phyloP scores from a whole-genome alignment of 305 asterid genomes.

The Rubia balearica region DNA sequence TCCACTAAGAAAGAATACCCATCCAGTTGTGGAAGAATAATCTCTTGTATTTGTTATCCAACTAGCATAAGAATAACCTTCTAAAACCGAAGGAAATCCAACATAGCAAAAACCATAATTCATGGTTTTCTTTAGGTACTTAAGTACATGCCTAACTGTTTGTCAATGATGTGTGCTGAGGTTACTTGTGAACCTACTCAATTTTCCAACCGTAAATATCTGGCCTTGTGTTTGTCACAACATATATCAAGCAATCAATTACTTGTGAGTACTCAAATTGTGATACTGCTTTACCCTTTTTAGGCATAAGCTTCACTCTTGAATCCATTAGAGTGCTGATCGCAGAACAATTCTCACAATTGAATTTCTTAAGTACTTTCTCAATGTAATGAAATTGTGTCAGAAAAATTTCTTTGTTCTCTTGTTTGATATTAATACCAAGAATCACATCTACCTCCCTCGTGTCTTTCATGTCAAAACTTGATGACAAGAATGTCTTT shows the following conservation, averaged over 20 bases:
- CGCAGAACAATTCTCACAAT: background rate
- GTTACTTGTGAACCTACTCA: background rate
- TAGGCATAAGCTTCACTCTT: background rate
- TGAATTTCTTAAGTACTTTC: background rate
- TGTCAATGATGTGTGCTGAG: background rate
- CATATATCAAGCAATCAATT: background rate
- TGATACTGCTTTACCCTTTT: background rate
- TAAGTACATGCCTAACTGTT: too few relatives aligned
- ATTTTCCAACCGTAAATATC: background rate
- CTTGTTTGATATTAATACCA: background rate
- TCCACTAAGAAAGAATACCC: too few relatives aligned
- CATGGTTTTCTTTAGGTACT: too few relatives aligned
- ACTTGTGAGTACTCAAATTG: background rate
- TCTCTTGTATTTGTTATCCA: too few relatives aligned
- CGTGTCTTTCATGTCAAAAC: too few relatives aligned
- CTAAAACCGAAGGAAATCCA: too few relatives aligned
- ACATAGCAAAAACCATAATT: too few relatives aligned
- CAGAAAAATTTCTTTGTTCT: background rate
- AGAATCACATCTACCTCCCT: background rate
- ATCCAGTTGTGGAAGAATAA: too few relatives aligned
- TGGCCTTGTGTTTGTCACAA: background rate
- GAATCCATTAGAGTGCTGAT: background rate
- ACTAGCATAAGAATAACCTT: too few relatives aligned
- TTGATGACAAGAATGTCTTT: too few relatives aligned
- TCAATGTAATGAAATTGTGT: background rate